These are phyloP conservation scores for Candida boleticola DNA, from an alignment of 805 yeast species.

Conservation along the genomic window DNA sequence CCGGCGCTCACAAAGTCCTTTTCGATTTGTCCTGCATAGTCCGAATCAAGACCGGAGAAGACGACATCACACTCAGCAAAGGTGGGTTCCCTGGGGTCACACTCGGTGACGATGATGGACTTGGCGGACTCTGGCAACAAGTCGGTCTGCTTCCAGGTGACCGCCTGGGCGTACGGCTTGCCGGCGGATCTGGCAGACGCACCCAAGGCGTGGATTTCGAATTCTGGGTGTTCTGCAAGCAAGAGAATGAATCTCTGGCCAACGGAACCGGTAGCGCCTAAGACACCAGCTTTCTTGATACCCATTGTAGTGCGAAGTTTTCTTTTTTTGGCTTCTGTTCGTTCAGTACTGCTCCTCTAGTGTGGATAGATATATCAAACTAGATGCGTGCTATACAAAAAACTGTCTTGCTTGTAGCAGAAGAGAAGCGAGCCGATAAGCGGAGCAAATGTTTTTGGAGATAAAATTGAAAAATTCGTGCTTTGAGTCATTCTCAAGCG, in stretches of 20 bases:
- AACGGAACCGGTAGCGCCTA: constrained; percentile 97
- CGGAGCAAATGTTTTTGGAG: neutral
- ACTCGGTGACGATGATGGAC: constrained; percentile 67
- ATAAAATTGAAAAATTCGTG: neutral
- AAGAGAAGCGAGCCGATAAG: neutral
- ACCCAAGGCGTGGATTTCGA: constrained; percentile 80
- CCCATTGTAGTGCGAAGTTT: constrained; percentile 17
- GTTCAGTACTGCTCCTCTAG: too few relatives aligned
- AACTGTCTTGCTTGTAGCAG: neutral
- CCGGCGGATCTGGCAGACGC: constrained; percentile 96
- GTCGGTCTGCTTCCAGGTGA: constrained; percentile 90
- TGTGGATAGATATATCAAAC: too few relatives aligned
- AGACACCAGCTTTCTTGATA: constrained; percentile 70
- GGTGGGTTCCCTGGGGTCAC: constrained; percentile 57
- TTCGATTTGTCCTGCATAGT: constrained; percentile 90
- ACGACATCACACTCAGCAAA: constrained; percentile 92
- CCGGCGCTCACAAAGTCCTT: constrained; percentile 80
- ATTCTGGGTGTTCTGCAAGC: constrained; percentile 84
- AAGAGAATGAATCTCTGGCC: constrained; percentile 93
- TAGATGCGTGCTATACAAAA: too few relatives aligned
- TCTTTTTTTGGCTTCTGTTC: constrained; percentile 3
- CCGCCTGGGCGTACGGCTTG: constrained; percentile 78
- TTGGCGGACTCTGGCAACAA: constrained; percentile 70
- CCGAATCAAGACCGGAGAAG: constrained; percentile 92
- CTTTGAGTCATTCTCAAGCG: neutral